Evolutionary conservation across 1,284 basidiomycete species (phyloP), one percentile per base, ranked within the genome.

Genomic region (Phaffia rhodozyma): DNA sequence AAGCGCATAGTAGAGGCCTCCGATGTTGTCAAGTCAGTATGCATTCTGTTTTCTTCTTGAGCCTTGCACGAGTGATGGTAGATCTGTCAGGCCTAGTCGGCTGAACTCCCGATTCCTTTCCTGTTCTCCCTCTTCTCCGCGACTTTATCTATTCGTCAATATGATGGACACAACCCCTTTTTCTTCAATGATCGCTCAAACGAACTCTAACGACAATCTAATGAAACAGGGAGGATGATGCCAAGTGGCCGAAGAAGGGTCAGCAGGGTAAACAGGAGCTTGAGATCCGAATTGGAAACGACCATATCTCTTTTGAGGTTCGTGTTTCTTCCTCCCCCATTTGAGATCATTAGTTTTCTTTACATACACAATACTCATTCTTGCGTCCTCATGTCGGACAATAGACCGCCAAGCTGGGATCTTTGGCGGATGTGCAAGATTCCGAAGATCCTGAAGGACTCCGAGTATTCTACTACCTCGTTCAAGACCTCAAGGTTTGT

Each of bases 231-330:
- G 96, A 99, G 82, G 94, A 98, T 75, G 94, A 98, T 76, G 83
- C 85, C 0, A 87, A 91, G 71, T 98, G 94, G 96, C 94, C 94
- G 5, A 94, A 96, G 79, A 97, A 94, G 81, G 96, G 97, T 75
- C 89, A 96, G 55, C 91, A 96, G 25, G 96, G 94, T 53, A 90
- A 93, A 76, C 94, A 98, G 75, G 96, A 98, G 76, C 83, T 98
- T 56, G 94, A 98, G 76, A 89, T 98, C 63, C 83, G 91, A 66
- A 76, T 97, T 65, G 93, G 93, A 55, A 92, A 87, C 72, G 91
- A 97, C 70, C 94, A 97, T 74, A 97, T 98, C 68, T 87, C 91
- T 0, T 98, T 98, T 70, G 94, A 98, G 81, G 93, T 93, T 63
- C 62, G 84, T 59, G 52, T 50, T 51, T 55, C 48, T 21, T 43